Evolutionary conservation across 805 yeast genomes (phyloP).

Genomic region (Candida lessepsii): DNA sequence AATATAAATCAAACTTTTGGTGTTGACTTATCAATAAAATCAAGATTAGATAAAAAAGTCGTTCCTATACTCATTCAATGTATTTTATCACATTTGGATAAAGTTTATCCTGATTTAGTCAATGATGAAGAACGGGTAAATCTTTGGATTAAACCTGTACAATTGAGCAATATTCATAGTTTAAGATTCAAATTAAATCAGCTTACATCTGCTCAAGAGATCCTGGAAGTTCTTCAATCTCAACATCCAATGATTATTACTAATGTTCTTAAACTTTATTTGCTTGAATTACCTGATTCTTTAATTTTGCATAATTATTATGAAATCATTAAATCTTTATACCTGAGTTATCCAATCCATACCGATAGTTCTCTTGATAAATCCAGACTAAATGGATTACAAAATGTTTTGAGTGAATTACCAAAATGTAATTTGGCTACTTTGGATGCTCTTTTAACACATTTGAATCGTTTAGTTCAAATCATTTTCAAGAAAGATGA

Average conservation of each 20-base stretch:
- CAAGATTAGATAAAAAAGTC: constrained; percentile 66
- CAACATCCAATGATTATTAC: constrained; percentile 60
- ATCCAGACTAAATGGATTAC: constrained; percentile 59
- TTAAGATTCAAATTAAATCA: constrained; percentile 55
- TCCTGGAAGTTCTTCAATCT: constrained; percentile 32
- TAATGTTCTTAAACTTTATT: constrained; percentile 66
- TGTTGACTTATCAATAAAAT: constrained; percentile 66
- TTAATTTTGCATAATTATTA: constrained; percentile 62
- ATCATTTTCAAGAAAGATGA: constrained; percentile 43
- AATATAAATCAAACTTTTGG: constrained; percentile 74
- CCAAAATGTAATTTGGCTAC: constrained; percentile 75
- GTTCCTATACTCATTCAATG: constrained; percentile 70
- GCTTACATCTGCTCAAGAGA: constrained; percentile 26
- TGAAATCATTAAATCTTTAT: constrained; percentile 68
- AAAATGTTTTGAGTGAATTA: constrained; percentile 62
- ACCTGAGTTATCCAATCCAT: constrained; percentile 39
- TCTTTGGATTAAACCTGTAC: constrained; percentile 68
- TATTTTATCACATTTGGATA: constrained; percentile 65
- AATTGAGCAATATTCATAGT: constrained; percentile 58
- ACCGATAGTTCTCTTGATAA: constrained; percentile 30
- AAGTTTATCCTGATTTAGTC: constrained; percentile 63
- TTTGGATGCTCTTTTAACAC: constrained; percentile 75
- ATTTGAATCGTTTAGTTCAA: constrained; percentile 60
- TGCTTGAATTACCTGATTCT: constrained; percentile 79
- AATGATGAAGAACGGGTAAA: constrained; percentile 67